Conservation (phyloP, 306 rosid species). For the Luffa aegyptiaca region DNA sequence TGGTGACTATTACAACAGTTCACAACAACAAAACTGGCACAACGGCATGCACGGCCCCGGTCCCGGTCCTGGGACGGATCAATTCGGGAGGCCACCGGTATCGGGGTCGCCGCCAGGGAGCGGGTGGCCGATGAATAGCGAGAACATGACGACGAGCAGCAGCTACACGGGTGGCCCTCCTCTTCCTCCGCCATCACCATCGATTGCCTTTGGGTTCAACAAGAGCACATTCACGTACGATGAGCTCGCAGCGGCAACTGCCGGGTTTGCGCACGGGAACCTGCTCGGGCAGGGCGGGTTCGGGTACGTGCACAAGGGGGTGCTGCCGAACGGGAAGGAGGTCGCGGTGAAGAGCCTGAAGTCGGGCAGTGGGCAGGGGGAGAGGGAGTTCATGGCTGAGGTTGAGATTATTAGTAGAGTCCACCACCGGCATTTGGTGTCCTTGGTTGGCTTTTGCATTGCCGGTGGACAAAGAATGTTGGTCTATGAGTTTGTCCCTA, state of each 20-base stretch:
- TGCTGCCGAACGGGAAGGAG: constrained; percentile 61
- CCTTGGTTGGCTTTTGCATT: constrained; percentile 70
- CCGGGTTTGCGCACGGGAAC: constrained; percentile 35
- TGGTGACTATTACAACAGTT: constrained; percentile 28
- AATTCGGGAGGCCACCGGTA: constrained; percentile 34
- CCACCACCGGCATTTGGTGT: constrained; percentile 76
- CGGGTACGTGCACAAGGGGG: constrained; percentile 81
- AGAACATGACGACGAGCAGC: constrained; percentile 26
- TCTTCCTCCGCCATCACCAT: constrained; percentile 72
- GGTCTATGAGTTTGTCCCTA: constrained; percentile 32
- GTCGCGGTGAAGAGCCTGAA: constrained; percentile 80
- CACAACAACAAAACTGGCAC: constrained; percentile 20
- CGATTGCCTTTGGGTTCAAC: constrained; percentile 44
- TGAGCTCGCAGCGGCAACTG: constrained; percentile 63
- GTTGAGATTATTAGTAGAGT: constrained; percentile 81
- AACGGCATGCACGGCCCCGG: constrained; percentile 24
- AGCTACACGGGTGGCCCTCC: constrained; percentile 26
- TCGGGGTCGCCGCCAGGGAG: constrained; percentile 9
- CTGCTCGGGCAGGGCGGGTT: constrained; percentile 86
- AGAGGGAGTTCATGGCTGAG: constrained; percentile 79
- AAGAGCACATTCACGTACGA: constrained; percentile 68
- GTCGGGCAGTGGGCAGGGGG: constrained; percentile 66
- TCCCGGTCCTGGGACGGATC: constrained; percentile 18
- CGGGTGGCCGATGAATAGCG: constrained; percentile 39
- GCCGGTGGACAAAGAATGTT: constrained; percentile 66